These are phyloP conservation scores for Lotus japonicus DNA, from an alignment of 306 rosid genomes.

Conservation along the genomic window DNA sequence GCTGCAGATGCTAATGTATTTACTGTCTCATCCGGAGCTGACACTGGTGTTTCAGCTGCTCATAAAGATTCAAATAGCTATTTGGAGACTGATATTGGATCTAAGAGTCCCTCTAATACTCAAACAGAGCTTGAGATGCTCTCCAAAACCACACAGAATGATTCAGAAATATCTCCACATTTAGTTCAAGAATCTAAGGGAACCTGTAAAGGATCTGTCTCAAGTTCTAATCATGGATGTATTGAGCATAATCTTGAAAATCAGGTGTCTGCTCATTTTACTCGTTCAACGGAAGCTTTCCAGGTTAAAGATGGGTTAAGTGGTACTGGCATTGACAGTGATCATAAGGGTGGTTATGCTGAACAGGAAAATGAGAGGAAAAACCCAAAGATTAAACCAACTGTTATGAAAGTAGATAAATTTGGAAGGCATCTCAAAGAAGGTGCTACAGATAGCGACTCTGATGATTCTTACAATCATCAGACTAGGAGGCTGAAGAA, in stretches of 20 bases:
- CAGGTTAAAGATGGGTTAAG: slow-evolving; percentile 30
- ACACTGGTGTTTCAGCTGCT: slow-evolving; percentile 27
- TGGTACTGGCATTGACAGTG: slow-evolving; percentile 25
- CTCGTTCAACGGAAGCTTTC: slow-evolving; percentile 28
- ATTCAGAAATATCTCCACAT: slow-evolving; percentile 30
- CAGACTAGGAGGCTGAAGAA: slow-evolving; percentile 35
- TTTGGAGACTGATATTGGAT: slow-evolving; percentile 28
- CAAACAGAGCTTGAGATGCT: slow-evolving; percentile 23
- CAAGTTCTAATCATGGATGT: slow-evolving; percentile 25
- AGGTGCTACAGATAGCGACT: slow-evolving; percentile 62
- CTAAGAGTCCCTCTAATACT: slow-evolving; percentile 19
- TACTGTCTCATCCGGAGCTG: slow-evolving; percentile 26
- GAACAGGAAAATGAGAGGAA: slow-evolving; percentile 38
- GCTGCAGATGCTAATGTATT: slow-evolving; percentile 28
- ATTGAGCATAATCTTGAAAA: slow-evolving; percentile 31
- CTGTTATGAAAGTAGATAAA: slow-evolving; percentile 60
- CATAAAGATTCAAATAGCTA: slow-evolving; percentile 19
- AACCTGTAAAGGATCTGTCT: slow-evolving; percentile 11
- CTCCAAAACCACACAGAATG: slow-evolving; percentile 27
- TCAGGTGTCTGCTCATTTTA: slow-evolving; percentile 23
- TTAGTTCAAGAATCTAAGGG: slow-evolving; percentile 23
- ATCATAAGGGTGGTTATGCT: slow-evolving; percentile 23
- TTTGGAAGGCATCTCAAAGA: slow-evolving; percentile 79
- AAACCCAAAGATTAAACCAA: slow-evolving; percentile 32
- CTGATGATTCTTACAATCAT: slow-evolving; percentile 49